Base-by-base conservation (phyloP, 2,329 filamentous ascomycete species). In the Claviceps cyperi region DNA sequence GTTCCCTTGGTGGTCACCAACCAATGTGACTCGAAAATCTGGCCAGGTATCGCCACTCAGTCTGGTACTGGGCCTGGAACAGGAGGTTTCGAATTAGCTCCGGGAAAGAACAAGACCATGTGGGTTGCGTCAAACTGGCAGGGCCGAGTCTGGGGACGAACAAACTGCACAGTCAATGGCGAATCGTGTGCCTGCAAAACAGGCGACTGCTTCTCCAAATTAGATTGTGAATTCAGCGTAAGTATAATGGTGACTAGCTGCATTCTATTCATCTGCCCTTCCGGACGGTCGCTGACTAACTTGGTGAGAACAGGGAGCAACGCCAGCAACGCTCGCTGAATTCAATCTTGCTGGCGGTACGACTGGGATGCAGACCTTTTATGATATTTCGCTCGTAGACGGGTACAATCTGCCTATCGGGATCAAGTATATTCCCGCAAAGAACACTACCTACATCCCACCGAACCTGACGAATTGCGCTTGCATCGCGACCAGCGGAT, bases 351-450 rank as follows among this genome's bases (percentile, higher is more conserved):
- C 79, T 47, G 84, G 82, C 28, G 81, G 83, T 32, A 67, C 74
- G 43, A 70, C 72, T 21, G 69, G 69, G 46, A 66, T 62, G 52
- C 83, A 89, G 60, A 84, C 81, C 9, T 92, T 87, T 63, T 91
- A 90, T 67, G 86, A 92, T 64, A 86, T 92, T 54, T 89, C 84
- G 40, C 73, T 91, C 2, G 86, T 92, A 21, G 86, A 92, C 61
- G 86, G 86, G 46, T 91, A 91, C 73, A 91, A 91, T 61, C 66
- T 91, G 1, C 84, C 84, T 1, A 62, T 90, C 54, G 82, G 78
- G 32, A 77, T 80, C 60, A 71, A 74, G 50, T 77, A 80, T 56
- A 70, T 78, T 24, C 75, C 77, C 3, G 75, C 81, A 21, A 72
- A 75, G 49, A 81, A 85, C 57, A 73, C 76, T 7, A 74, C 71